Evolutionary conservation across 2,329 filamentous ascomycete genomes (phyloP), one percentile per base, ranked within the genome.

Genomic region (Amauroascus verrucosus): DNA sequence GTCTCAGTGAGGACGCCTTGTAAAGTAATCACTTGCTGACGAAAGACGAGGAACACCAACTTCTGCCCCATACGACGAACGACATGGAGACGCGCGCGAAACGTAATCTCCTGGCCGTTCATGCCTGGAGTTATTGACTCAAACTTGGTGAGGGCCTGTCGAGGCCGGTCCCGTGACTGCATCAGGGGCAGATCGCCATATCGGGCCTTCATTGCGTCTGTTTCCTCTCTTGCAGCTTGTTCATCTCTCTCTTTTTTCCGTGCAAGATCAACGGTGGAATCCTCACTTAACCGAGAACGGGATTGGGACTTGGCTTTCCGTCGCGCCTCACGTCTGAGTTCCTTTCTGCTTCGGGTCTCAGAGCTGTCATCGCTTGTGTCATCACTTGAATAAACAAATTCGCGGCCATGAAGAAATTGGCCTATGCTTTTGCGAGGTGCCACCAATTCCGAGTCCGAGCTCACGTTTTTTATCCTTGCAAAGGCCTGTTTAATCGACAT

Each of bases 31-130:
- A 86, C 82, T 70, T 90, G 85, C 70, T 95, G 88, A 53, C 90
- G 84, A 64, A 95, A 85, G 55, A 95, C 79, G 41, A 95, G 73
- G 68, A 95, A 95, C 62, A 88, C 86, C 32, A 95, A 76, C 60
- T 86, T 84, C 61, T 86, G 79, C 65, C 88, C 91, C 72, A 95
- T 79, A 61, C 85, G 84, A 45, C 90, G 82, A 55, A 93, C 77
- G 54, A 89, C 87, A 67, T 91, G 85, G 18, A 93, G 74, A 32
- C 87, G 78, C 33, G 84, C 85, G 38, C 81, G 80, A 70, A 90
- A 88, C 53, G 72, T 70, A 48, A 88, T 75, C 58, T 78, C 73
- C 60, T 82, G 71, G 32, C 82, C 84, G 18, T 77, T 72, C 54
- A 77, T 70, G n/a, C 71, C 69, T 2, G 70, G 64, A 5, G 72